These are phyloP conservation scores for Candida succiphila DNA, from an alignment of 805 yeast genomes.

Conservation along the genomic window DNA sequence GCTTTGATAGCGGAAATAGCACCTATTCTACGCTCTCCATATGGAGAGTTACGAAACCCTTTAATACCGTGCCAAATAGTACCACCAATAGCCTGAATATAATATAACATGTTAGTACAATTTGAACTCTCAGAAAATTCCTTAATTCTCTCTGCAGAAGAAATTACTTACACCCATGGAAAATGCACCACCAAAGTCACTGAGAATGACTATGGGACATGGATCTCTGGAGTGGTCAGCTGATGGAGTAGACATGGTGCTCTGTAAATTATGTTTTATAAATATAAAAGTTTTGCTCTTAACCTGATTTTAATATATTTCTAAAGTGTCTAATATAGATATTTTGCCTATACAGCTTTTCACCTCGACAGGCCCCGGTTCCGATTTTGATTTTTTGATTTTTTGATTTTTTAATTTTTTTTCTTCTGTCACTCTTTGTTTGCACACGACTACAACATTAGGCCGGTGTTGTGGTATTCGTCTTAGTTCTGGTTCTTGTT, in stretches of 20 bases:
- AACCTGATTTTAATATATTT: neutral
- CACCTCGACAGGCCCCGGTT: too few relatives aligned
- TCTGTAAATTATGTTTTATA: neutral
- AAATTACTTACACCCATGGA: conserved; percentile 98
- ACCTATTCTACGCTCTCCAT: conserved; percentile 90
- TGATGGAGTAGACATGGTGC: conserved; percentile 44
- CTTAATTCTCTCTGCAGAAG: too few relatives aligned
- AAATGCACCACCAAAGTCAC: conserved; percentile 98
- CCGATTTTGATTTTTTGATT: too few relatives aligned
- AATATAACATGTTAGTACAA: conserved; percentile 3
- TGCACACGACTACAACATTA: too few relatives aligned
- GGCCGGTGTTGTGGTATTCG: too few relatives aligned
- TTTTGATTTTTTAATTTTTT: too few relatives aligned
- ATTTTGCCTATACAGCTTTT: too few relatives aligned
- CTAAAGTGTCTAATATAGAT: neutral
- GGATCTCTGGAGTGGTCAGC: conserved; percentile 99
- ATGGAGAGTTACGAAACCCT: conserved; percentile 96
- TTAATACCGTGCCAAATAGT: conserved; percentile 98
- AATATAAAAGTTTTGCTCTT: neutral
- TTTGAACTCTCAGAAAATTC: conserved; percentile 6
- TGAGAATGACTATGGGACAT: conserved; percentile 91
- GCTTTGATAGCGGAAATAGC: conserved; percentile 86
- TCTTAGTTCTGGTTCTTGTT: too few relatives aligned
- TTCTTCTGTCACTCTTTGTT: too few relatives aligned
- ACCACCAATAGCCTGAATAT: conserved; percentile 68